A percentile compares a stretch with the other conserved stretches of the same genome.
Conservation (phyloP, 1,139 yeast species). For the Pichia sp. region DNA sequence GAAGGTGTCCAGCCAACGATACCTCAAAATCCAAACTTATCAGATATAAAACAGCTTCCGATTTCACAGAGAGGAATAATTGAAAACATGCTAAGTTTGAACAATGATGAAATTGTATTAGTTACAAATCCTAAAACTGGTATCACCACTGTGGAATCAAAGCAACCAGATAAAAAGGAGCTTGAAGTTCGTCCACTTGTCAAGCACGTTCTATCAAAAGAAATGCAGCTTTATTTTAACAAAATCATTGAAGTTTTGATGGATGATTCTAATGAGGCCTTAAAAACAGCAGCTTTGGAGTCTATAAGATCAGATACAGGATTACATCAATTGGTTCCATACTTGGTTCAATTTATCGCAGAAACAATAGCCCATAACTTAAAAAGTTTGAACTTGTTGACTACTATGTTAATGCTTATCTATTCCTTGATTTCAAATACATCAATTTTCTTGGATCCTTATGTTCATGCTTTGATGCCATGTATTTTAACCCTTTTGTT, state of each 20-base stretch:
- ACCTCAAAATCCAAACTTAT: conserved; percentile 89
- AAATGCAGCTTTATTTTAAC: conserved; percentile 88
- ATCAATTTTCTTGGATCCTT: conserved; percentile 89
- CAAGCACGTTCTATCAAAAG: conserved; percentile 94
- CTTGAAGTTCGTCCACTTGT: conserved; percentile 88
- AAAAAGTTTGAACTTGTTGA: conserved; percentile 63
- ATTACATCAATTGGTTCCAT: conserved; percentile 92
- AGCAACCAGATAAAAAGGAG: conserved; percentile 42
- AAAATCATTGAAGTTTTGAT: conserved; percentile 78
- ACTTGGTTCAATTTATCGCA: conserved; percentile 91
- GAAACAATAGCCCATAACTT: conserved; percentile 91
- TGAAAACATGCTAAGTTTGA: conserved; percentile 38
- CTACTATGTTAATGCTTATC: conserved; percentile 89
- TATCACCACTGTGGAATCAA: conserved; percentile 28
- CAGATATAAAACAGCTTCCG: conserved; percentile 63
- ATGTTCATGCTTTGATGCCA: conserved; percentile 95
- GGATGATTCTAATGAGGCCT: conserved; percentile 53
- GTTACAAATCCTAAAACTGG: conserved; percentile 29
- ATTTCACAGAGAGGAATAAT: conserved; percentile 72
- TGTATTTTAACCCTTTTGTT: conserved; percentile 83
- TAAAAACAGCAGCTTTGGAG: conserved; percentile 75
- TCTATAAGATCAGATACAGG: conserved; percentile 92
- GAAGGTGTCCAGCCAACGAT: conserved; percentile 99
- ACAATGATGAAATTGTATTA: conserved; percentile 30
- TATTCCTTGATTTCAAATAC: conserved; percentile 81